Conservation (phyloP, 768 basidiomycete species). For the Trametes maxima region DNA sequence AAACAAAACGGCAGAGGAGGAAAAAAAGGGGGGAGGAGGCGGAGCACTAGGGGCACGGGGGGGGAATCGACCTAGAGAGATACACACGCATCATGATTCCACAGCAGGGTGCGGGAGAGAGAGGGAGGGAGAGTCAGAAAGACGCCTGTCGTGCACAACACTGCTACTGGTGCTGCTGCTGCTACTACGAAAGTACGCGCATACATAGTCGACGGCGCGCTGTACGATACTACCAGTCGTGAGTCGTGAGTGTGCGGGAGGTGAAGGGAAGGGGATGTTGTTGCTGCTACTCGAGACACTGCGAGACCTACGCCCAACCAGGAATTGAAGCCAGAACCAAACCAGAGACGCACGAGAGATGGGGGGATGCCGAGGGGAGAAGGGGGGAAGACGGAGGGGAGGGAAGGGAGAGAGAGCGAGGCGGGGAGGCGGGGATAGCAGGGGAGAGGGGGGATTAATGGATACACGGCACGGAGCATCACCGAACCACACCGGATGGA, state of each 20-base stretch:
- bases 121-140: not conserved
- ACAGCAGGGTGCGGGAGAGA: not conserved
- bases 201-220: not conserved
- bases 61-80: not conserved
- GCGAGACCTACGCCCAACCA: conserved; percentile 3
- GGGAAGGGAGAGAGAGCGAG: not conserved
- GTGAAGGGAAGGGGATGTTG: not conserved
- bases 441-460: not conserved
- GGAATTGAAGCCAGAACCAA: not conserved
- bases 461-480: conserved; percentile 14
- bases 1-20: conserved; percentile 10
- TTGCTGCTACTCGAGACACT: not conserved
- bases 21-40: not conserved
- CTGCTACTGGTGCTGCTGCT: not conserved
- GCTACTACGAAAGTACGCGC: not conserved
- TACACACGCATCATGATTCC: conserved; percentile 5
- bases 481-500: conserved; percentile 12
- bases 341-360: not conserved
- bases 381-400: not conserved
- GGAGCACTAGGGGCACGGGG: not conserved
- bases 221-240: conserved; percentile 9
- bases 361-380: not conserved
- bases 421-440: not conserved
- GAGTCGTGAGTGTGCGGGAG: conserved; percentile 5
- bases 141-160: conserved; percentile 2